Base-by-base conservation (phyloP, 345 rosid genomes). In the Mangifera indica region DNA sequence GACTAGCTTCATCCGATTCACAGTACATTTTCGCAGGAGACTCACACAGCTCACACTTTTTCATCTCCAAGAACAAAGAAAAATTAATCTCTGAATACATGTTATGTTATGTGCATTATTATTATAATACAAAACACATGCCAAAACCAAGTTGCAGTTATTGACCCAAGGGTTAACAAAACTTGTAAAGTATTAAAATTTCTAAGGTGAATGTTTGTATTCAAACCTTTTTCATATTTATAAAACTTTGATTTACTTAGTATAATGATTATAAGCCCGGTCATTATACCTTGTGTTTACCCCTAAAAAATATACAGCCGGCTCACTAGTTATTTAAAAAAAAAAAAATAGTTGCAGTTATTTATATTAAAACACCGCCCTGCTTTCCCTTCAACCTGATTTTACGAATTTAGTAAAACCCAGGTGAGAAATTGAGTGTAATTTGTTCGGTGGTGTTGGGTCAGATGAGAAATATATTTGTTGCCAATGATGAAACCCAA, bases 41-140 rank as follows among this genome's bases (percentile, higher is more conserved):
- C 48, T 76, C 70, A 77, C 93, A 89, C 14, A 89, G 84, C 84
- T 84, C 88, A 70, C 93, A 89, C 45, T 70, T 74, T 75, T 77
- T 86, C 86, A 78, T 86, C 49, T 40, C 55, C 59, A 26, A 40
- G 26, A 52, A 53, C 10, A 42, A 52, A 54, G 42, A 57, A 20
- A 26, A 53, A 20, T n/a, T 6, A 49, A 9, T 21, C 34, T 37
- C 40, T 37, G 40, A 37, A 37, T 5, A 37, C 40, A 37, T 4
- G 7, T 5, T 7, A 69, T 56, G 26, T 55, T 45, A 46, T 29
- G 68, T 8, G 63, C 74, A 63, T 62, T 44, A 42, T 45, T 12
- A 53, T 72, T 45, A 21, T 66, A 40, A 72, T 69, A 56, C 46
- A 32, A 15, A 59, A 75, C 76, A 66, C 80, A 72, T 67, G 83